A percentile compares a stretch with the other conserved stretches of the same genome.
Conservation (phyloP, 306 rosid genomes). For the Quercus wislizeni region DNA sequence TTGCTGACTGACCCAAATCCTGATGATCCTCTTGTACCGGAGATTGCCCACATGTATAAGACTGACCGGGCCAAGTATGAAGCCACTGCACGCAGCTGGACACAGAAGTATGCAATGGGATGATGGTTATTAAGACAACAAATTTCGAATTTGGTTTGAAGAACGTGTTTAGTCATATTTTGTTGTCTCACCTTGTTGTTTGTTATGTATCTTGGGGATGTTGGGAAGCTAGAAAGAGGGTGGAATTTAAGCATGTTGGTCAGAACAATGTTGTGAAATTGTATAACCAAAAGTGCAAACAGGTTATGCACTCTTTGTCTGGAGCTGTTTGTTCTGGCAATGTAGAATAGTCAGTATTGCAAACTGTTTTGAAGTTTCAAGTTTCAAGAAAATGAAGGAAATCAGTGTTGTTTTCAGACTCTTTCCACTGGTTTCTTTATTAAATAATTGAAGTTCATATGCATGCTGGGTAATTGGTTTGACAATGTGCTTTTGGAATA, state of each 20-base stretch:
- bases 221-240: slow-evolving; percentile 23
- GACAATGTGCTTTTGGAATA: too few species aligned
- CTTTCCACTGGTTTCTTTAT: neutral
- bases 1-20: slow-evolving; percentile 79
- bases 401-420: neutral
- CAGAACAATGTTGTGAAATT: slow-evolving; percentile 33
- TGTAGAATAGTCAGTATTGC: slow-evolving; percentile 22
- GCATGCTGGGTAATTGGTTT: too few species aligned
- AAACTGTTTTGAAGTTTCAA: neutral
- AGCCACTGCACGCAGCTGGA: slow-evolving; percentile 77
- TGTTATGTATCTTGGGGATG: slow-evolving; percentile 10
- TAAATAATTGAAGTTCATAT: too few species aligned
- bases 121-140: slow-evolving; percentile 24
- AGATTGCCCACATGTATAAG: slow-evolving; percentile 81
- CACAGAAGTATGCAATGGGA: slow-evolving; percentile 81
- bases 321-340: slow-evolving; percentile 24
- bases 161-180: slow-evolving; percentile 23
- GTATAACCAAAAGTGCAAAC: slow-evolving; percentile 20
- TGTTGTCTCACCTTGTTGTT: slow-evolving; percentile 22
- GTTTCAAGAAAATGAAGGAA: neutral
- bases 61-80: slow-evolving; percentile 67
- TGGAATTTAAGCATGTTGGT: slow-evolving; percentile 23
- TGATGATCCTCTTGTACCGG: slow-evolving; percentile 77
- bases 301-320: slow-evolving; percentile 27
- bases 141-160: slow-evolving; percentile 21